Evolutionary conservation across 2,329 filamentous ascomycete genomes (phyloP).

Genomic region (Sporothrix mexicana): DNA sequence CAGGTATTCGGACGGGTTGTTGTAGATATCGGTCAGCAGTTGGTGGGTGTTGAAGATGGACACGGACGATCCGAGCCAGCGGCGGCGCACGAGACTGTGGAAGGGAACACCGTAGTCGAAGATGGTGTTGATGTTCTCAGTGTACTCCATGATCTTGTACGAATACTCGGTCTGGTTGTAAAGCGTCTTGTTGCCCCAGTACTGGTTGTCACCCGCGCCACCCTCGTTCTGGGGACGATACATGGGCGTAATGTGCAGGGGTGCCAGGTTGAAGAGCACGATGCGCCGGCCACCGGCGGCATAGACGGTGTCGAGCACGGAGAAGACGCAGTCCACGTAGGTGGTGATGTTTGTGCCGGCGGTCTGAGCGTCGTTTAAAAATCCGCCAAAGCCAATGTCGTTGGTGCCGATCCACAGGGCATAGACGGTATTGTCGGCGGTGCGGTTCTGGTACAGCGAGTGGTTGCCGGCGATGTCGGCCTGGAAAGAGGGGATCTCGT

Average conservation of each 20-base stretch:
- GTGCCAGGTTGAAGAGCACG: conserved; percentile 71
- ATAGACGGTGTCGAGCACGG: conserved; percentile 65
- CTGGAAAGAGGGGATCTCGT: conserved; percentile 64
- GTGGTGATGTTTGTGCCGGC: conserved; percentile 64
- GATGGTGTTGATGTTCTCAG: conserved; percentile 55
- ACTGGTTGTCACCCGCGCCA: conserved; percentile 50
- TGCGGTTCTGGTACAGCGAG: conserved; percentile 53
- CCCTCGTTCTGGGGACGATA: conserved; percentile 61
- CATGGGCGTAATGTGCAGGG: conserved; percentile 69
- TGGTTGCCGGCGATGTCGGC: conserved; percentile 52
- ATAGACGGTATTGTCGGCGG: conserved; percentile 69
- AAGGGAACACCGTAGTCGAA: conserved; percentile 58
- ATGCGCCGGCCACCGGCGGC: conserved; percentile 70
- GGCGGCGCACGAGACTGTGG: conserved; percentile 50
- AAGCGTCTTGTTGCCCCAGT: conserved; percentile 53
- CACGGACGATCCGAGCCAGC: conserved; percentile 65
- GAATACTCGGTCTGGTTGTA: conserved; percentile 56
- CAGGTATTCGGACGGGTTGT: conserved; percentile 65
- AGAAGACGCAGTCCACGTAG: conserved; percentile 72
- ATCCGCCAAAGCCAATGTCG: conserved; percentile 70
- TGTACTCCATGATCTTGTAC: conserved; percentile 58
- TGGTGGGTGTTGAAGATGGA: conserved; percentile 71
- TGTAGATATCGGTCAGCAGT: conserved; percentile 68
- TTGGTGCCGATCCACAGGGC: conserved; percentile 83
- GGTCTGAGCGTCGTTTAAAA: conserved; percentile 69